phyloP scores from a whole-genome alignment of 2,329 filamentous ascomycete species.

The Endoconidiophora laricicola region DNA sequence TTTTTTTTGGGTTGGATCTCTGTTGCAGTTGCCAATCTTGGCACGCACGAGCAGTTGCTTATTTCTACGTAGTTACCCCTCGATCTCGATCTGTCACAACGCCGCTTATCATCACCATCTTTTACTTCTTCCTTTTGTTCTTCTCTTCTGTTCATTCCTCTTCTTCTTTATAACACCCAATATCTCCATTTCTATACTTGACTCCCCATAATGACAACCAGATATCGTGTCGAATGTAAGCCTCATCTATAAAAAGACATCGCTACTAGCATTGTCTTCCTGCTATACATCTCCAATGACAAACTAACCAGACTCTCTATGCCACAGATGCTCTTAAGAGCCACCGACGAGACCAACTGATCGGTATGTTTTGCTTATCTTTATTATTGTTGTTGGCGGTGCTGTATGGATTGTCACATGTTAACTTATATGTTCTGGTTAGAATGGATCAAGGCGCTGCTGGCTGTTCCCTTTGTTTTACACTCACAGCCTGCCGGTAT shows the following conservation, averaged over 20 bases:
- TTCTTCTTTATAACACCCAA: too few relatives aligned
- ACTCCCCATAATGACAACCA: slow-evolving; percentile 35
- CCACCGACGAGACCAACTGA: slow-evolving; percentile 79
- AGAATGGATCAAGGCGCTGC: slow-evolving; percentile 91
- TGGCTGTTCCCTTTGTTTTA: slow-evolving; percentile 90
- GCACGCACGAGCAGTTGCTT: too few relatives aligned
- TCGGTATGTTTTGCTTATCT: slow-evolving; percentile 32
- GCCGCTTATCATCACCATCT: too few relatives aligned
- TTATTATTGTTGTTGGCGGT: slow-evolving; percentile 4
- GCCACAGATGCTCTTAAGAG: slow-evolving; percentile 50
- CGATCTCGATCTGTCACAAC: too few relatives aligned
- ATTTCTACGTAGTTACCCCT: too few relatives aligned
- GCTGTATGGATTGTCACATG: too few relatives aligned
- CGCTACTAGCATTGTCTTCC: background rate
- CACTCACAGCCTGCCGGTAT: slow-evolving; percentile 87
- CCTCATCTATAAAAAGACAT: slow-evolving; percentile 12
- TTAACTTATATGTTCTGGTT: slow-evolving; percentile 16
- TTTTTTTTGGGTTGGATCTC: too few relatives aligned
- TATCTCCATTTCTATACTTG: too few relatives aligned
- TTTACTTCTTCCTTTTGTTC: too few relatives aligned
- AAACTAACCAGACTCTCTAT: slow-evolving; percentile 8
- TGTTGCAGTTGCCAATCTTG: too few relatives aligned
- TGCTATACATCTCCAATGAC: slow-evolving; percentile 1
- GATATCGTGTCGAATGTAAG: slow-evolving; percentile 60
- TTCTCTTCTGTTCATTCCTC: too few relatives aligned